Conservation (phyloP, 441 rosid genomes). For the Oxalis stricta region DNA sequence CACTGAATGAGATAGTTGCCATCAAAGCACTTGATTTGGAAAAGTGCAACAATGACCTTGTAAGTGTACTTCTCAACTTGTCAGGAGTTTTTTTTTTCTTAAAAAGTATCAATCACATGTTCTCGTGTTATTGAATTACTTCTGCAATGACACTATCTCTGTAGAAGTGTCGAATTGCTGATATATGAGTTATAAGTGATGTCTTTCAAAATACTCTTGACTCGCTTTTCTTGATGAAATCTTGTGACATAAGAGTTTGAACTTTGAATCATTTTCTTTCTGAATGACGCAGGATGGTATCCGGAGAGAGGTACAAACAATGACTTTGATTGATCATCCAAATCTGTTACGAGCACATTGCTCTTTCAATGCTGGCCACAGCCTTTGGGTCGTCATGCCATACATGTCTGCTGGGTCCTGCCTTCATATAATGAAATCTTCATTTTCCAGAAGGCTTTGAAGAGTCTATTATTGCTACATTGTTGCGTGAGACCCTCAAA, state of each 20-base stretch:
- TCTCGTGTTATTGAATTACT: no score
- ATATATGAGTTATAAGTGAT: no score
- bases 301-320: slow-evolving; percentile 92
- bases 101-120: no score
- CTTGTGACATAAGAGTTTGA: not conserved
- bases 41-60: slow-evolving; percentile 91
- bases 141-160: no score
- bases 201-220: slow-evolving; percentile 1
- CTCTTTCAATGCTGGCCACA: slow-evolving; percentile 74
- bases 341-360: slow-evolving; percentile 89
- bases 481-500: slow-evolving; percentile 82
- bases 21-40: slow-evolving; percentile 95
- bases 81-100: no score
- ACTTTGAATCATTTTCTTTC: not conserved
- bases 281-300: slow-evolving; percentile 70
- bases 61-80: slow-evolving; percentile 18
- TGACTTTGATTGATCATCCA: slow-evolving; percentile 88
- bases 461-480: slow-evolving; percentile 79
- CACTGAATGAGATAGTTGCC: slow-evolving; percentile 78
- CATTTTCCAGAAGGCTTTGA: slow-evolving; percentile 88
- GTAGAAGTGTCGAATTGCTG: no score
- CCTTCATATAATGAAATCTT: slow-evolving; percentile 86
- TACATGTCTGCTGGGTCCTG: slow-evolving; percentile 99
- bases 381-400: slow-evolving; percentile 99
- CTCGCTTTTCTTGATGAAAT: slow-evolving; percentile 1